phyloP scores from a whole-genome alignment of 139 green algal genomes.

The Picochlorum sp. region DNA sequence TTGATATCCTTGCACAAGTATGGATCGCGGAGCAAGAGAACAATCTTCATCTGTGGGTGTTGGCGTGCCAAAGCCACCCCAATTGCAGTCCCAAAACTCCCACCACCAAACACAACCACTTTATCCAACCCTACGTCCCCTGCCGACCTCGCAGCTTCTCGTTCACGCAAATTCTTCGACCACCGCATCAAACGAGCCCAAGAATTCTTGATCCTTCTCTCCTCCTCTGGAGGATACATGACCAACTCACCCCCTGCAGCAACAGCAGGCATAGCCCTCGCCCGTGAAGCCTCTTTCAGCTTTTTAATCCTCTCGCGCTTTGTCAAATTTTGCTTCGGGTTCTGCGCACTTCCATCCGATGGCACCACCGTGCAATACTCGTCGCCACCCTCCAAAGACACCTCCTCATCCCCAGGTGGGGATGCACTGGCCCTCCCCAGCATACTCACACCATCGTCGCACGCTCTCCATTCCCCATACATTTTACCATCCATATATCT shows the following conservation, averaged over 20 bases:
- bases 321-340: not conserved
- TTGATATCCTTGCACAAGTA: conserved; percentile 83
- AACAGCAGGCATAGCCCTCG: not conserved
- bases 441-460: too few relatives aligned
- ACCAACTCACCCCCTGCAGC: conserved; percentile 3
- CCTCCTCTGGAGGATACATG: conserved; percentile 33
- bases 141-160: conserved; percentile 5
- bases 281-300: not conserved
- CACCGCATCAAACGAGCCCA: conserved; percentile 84
- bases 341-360: not conserved
- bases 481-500: too few relatives aligned
- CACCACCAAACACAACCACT: conserved; percentile 91
- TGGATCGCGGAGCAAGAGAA: conserved; percentile 71
- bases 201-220: conserved; percentile 58
- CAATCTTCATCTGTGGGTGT: conserved; percentile 57
- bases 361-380: too few relatives aligned
- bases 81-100: conserved; percentile 96
- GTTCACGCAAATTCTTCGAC: conserved; percentile 30
- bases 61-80: conserved; percentile 72
- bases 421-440: too few relatives aligned
- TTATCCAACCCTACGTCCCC: conserved; percentile 42
- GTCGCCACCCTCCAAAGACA: too few relatives aligned
- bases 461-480: too few relatives aligned
- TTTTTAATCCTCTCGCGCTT: not conserved
- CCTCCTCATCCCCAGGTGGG: too few relatives aligned